Evolutionary conservation across 768 basidiomycete species (phyloP).

Genomic region (Lactifluus hygrophoroides): DNA sequence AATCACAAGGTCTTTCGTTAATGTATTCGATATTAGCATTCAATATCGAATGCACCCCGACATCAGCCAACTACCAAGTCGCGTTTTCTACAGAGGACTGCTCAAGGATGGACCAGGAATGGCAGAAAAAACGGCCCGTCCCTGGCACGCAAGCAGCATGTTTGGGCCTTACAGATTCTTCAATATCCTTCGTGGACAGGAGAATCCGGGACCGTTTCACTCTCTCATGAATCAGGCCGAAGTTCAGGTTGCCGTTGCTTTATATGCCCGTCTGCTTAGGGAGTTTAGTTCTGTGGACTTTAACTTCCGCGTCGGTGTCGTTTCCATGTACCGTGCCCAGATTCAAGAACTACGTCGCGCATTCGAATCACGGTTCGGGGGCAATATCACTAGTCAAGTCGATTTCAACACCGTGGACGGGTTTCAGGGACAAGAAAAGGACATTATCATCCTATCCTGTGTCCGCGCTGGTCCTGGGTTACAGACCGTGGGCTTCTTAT

Average conservation of each 20-base stretch:
- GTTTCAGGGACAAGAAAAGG: conserved; percentile 98
- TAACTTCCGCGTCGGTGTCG: conserved; percentile 55
- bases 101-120: conserved; percentile 86
- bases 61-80: conserved; percentile 84
- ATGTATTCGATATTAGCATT: conserved; percentile 46
- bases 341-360: conserved; percentile 59
- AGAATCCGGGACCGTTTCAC: conserved; percentile 50
- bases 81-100: conserved; percentile 73
- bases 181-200: conserved; percentile 63
- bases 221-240: conserved; percentile 75
- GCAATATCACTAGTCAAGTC: conserved; percentile 56
- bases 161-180: conserved; percentile 88
- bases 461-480: conserved; percentile 89
- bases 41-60: conserved; percentile 99
- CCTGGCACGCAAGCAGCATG: conserved; percentile 74
- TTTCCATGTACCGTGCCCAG: conserved; percentile 95
- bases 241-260: conserved; percentile 60
- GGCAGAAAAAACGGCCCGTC: conserved; percentile 68
- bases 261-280: conserved; percentile 62
- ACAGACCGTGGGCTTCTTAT: conserved; percentile 78
- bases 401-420: conserved; percentile 98
- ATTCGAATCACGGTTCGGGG: conserved; percentile 67
- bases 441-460: conserved; percentile 94
- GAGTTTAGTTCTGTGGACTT: conserved; percentile 51
- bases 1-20: background rate